Base-by-base conservation (phyloP, 1,139 yeast genomes). In the Debaryomyces psychrophilus region DNA sequence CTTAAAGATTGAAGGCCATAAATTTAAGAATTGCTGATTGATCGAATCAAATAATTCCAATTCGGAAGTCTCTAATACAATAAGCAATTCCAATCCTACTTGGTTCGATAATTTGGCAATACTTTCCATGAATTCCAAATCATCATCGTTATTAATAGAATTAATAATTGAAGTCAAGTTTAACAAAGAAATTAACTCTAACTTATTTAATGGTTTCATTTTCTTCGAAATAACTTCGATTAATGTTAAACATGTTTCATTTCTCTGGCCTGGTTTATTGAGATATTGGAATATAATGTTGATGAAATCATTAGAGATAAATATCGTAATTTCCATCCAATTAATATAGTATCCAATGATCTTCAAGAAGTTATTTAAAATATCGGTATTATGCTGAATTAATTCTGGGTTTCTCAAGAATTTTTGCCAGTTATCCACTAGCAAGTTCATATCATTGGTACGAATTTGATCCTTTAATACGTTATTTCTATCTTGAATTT, bases 301-400 rank as follows among this genome's bases (percentile, higher is more conserved):
- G 55, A 90, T 76, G 58, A 82, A 86, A 37, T 81, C 81, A 17
- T 84, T 79, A 44, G 83, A 82, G 29, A 92, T 81, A 50, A 95
- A 85, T 51, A 93, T 71, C 26, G 84, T 76, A 51, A 93, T 88
- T 60, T 95, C 99, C 67, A 93, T 90, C 99, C 99, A 95, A 26
- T 92, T 85, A 25, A 90, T 88, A 76, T 88, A 95, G 18, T 83
- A 83, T 6, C 97, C 98, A 46, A 93, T 80, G 47, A 84, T 83
- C 45, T 76, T 74, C 47, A 90, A 73, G n/a, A 84, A 71, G 48
- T 79, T 77, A 50, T 79, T 81, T 47, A 85, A 62, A 40, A 86
- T 79, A 17, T 79, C 87, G 35, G 61, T 62, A 8, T 76, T 51
- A 18, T 53, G 43, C 3, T 44, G 45, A 4, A 48, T 38, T 18